These are phyloP conservation scores for Coniophora puteana DNA, from an alignment of 1,284 basidiomycete genomes.

Conservation along the genomic window DNA sequence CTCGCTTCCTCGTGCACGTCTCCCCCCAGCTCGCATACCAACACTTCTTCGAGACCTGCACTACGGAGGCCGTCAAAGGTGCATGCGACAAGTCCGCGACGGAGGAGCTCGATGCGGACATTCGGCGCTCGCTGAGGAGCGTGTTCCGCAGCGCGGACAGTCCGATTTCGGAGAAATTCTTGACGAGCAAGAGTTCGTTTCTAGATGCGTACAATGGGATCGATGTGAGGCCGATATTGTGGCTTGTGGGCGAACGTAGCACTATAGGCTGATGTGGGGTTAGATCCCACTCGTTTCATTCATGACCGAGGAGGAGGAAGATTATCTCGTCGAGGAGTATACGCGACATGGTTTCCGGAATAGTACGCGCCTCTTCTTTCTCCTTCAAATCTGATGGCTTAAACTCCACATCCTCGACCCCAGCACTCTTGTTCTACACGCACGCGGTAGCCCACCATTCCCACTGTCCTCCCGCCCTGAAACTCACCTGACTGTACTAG, in stretches of 20 bases:
- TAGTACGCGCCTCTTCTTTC: slow-evolving; percentile 39
- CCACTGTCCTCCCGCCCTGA: not conserved
- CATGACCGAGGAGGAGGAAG: slow-evolving; percentile 54
- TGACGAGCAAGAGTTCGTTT: slow-evolving; percentile 45
- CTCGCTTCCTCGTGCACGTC: slow-evolving; percentile 33
- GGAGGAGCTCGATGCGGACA: slow-evolving; percentile 51
- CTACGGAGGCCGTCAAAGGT: slow-evolving; percentile 41
- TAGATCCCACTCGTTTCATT: slow-evolving; percentile 61
- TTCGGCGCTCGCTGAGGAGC: slow-evolving; percentile 50
- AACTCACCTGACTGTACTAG: slow-evolving; percentile 24
- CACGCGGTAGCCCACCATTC: slow-evolving; percentile 31
- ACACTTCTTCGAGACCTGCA: slow-evolving; percentile 51
- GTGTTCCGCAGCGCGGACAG: slow-evolving; percentile 47
- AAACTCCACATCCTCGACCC: no score
- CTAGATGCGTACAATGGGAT: slow-evolving; percentile 43
- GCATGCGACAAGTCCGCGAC: no score
- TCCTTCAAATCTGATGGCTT: slow-evolving; percentile 9
- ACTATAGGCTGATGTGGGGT: not conserved
- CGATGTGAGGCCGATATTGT: slow-evolving; percentile 28
- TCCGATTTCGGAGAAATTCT: slow-evolving; percentile 51
- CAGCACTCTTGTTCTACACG: slow-evolving; percentile 58
- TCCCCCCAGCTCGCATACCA: slow-evolving; percentile 60
- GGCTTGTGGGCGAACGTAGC: not conserved
- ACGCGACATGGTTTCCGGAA: slow-evolving; percentile 51
- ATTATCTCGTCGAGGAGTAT: slow-evolving; percentile 63